Conservation (phyloP, 257 asterid genomes). For the Linderniella brevidens region DNA sequence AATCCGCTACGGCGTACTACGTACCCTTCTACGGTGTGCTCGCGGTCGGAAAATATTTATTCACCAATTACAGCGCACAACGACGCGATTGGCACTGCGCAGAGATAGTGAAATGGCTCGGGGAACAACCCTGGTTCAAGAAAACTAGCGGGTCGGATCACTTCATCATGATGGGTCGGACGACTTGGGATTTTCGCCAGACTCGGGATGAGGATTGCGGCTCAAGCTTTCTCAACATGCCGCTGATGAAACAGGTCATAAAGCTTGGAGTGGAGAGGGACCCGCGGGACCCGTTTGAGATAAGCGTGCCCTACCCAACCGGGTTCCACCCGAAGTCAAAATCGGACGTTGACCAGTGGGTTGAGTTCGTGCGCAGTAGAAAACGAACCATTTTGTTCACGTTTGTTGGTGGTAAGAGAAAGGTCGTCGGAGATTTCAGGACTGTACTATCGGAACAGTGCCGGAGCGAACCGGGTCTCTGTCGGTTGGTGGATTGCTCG, state of each 20-base stretch:
- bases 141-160: slow-evolving; percentile 42
- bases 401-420: slow-evolving; percentile 35
- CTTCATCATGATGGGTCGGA: slow-evolving; percentile 42
- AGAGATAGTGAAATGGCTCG: slow-evolving; percentile 24
- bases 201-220: slow-evolving; percentile 31
- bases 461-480: slow-evolving; percentile 22
- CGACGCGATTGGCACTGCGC: slow-evolving; percentile 26
- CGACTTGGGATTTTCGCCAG: slow-evolving; percentile 55
- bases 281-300: slow-evolving; percentile 39
- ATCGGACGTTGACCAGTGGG: slow-evolving; percentile 24
- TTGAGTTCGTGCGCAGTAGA: slow-evolving; percentile 11
- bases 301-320: slow-evolving; percentile 54
- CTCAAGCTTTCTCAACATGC: slow-evolving; percentile 43
- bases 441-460: slow-evolving; percentile 6
- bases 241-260: slow-evolving; percentile 22
- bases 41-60: slow-evolving; percentile 29
- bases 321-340: slow-evolving; percentile 43
- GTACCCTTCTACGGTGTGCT: slow-evolving; percentile 49
- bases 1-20: slow-evolving; percentile 44
- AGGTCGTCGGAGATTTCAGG: slow-evolving; percentile 27
- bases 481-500: slow-evolving; percentile 38
- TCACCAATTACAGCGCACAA: slow-evolving; percentile 18
- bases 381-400: slow-evolving; percentile 26
- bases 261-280: slow-evolving; percentile 27
- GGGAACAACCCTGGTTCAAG: slow-evolving; percentile 21